A percentile compares a stretch with the other conserved stretches of the same genome.
These are phyloP conservation scores for Kazachstania africana DNA, from an alignment of 805 yeast genomes.

Conservation along the genomic window DNA sequence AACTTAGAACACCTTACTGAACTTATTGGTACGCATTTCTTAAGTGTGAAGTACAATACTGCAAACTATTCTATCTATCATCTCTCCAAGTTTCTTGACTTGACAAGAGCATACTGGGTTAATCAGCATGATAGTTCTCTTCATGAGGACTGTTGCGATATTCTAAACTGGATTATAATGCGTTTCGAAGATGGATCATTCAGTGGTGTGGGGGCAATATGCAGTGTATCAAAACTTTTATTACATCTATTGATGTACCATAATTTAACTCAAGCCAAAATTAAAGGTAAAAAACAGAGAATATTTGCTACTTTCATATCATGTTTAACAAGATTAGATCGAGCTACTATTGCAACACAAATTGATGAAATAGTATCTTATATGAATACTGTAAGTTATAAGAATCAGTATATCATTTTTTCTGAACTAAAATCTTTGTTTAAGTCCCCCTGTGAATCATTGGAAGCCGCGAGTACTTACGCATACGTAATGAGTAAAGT, in stretches of 20 bases:
- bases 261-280: slow-evolving; percentile 10
- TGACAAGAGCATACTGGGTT: slow-evolving; percentile 19
- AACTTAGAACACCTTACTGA: slow-evolving; percentile 7
- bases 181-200: slow-evolving; percentile 33
- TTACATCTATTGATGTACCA: slow-evolving; percentile 21
- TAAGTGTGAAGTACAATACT: slow-evolving; percentile 12
- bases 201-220: slow-evolving; percentile 27
- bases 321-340: slow-evolving; percentile 11
- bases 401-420: slow-evolving; percentile 21
- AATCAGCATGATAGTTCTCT: slow-evolving; percentile 14
- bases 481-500: slow-evolving; percentile 12
- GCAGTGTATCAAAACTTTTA: slow-evolving; percentile 26
- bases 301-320: slow-evolving; percentile 13
- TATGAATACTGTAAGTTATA: slow-evolving; percentile 13
- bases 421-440: slow-evolving; percentile 17
- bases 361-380: slow-evolving; percentile 9
- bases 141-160: slow-evolving; percentile 35
- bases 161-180: slow-evolving; percentile 33
- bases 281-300: slow-evolving; percentile 20
- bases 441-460: slow-evolving; percentile 12
- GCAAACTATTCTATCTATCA: slow-evolving; percentile 10
- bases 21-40: slow-evolving; percentile 14
- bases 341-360: slow-evolving; percentile 2
- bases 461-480: slow-evolving; percentile 21
- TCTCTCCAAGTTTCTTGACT: slow-evolving; percentile 11